Base-by-base conservation (phyloP, 1,284 basidiomycete genomes). In the Puccinia polysora region DNA sequence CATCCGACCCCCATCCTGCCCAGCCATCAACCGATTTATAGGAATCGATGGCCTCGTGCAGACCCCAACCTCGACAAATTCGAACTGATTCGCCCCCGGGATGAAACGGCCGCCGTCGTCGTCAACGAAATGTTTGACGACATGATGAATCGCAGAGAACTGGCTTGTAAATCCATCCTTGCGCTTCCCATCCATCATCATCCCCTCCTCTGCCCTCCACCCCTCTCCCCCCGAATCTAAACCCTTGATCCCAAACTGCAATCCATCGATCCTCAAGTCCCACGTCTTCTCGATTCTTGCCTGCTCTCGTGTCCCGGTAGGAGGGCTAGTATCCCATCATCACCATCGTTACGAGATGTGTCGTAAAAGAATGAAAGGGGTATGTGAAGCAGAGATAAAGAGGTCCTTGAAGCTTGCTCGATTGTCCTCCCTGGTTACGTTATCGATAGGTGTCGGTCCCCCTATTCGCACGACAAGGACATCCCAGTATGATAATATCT, bases 111-210 rank as follows among this genome's bases (percentile, higher is more conserved):
- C 3, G 68, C 52, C 30, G n/a, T 62, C 20, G 32, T 63, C 28
- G 59, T 71, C 6, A 58, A 62, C n/a, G 68, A 71, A 52, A 71
- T 71, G 68, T 63, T 71, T 45, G 68, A 59, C 18, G 58, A 71
- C 25, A 71, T 70, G 68, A 71, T 71, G 68, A 50, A 63, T 20
- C 23, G 68, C 20, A 49, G 68, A 38, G 68, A 71, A 63, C 43
- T 63, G 32, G 68, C 68, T 40, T 71, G 68, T 71, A 62, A 52
- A 50, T 30, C 32, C 32, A 32, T 28, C 28, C 34, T 45, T 18
- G 12, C 25, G 10, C 50, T 10, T 28, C 20, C 25, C 50, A 8
- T 10, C 50, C 18, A 53, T 45, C n/a, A 45, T n/a, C 10, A 45
- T 10, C 40, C 40, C 40, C n/a, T 45, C n/a, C n/a, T 45, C 40